Evolutionary conservation across 2,329 filamentous ascomycete species (phyloP), one percentile per base, ranked within the genome.

Genomic region (Cercospora janseana): DNA sequence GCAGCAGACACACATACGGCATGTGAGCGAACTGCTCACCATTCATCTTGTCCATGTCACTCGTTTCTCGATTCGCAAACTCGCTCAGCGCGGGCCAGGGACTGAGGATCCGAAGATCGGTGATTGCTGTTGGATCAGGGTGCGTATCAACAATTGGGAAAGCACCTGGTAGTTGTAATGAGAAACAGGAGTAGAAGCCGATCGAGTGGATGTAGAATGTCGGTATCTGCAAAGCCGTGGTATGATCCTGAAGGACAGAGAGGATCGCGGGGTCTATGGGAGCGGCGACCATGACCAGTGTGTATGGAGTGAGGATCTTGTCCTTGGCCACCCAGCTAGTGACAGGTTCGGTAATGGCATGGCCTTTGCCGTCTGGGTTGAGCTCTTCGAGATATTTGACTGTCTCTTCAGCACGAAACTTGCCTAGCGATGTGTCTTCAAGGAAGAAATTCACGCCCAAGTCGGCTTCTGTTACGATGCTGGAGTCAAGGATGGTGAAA

Each of bases 391-490:
- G 76, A 47, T 92, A 76, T 55, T 85, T 83, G 51, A 85, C 84
- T 47, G 86, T 87, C 65, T 87, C 84, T 66, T 89, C 80, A 1
- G 92, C 88, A 59, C 93, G 83, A 20, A 83, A 83, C 63, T 83
- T 84, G 46, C 90, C 91, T 28, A 95, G 68, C 57, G 83, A 86
- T 41, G 78, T 75, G 61, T 93, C 83, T 54, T 95, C 88, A 0
- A 98, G 76, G 64, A 98, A 98, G 77, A 98, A 98, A 72, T 98
- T 98, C 56, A 96, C 86, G 4, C 94, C 93, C 31, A 98, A 75
- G 63, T 98, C 93, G 32, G 83, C 77, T 60, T 95, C 85, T 1
- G 75, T 76, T n/a, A 98, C 91, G 2, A 79, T 69, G 1, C 83
- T 80, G 5, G 86, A 83, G 63, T 98, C 93, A 45, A 87, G 85